Evolutionary conservation across 805 yeast species (phyloP), one percentile per base, ranked within the genome.

Genomic region (Teunomyces atbi): DNA sequence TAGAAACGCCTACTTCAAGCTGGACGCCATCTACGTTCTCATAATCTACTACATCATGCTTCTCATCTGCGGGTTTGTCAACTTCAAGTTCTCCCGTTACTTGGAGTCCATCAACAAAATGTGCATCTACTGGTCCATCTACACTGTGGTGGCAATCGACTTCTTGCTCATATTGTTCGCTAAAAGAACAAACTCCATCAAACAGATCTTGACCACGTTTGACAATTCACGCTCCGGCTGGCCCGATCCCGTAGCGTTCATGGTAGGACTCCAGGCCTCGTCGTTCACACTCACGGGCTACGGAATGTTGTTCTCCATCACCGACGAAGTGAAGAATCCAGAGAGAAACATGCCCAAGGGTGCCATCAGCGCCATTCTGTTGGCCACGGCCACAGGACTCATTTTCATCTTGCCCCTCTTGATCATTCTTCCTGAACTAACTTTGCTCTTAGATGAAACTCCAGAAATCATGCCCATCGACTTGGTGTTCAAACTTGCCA

Each of bases 251-350:
- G 56, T 87, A 49, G 89, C 94, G 1, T 87, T 87, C 51, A 66
- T 88, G 43, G 80, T 88, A 37, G 94, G 94, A 0, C 77, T 88
- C 47, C 90, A 85, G 63, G 85, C 87, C 51, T 82, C 90, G 1
- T 82, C 86, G 27, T 85, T 86, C 64, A 86, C 92, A 18, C 71
- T 87, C 58, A 88, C 87, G 49, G 96, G 94, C 0, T 88, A 85
- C 62, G 92, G 92, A 21, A 82, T 87, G 79, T 71, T 88, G 21
- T 86, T 89, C 15, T 83, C 92, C 5, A 78, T 88, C 72, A 82
- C 90, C 40, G 96, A 88, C 57, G 96, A 88, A 64, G 94, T 88
- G 12, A 77, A 82, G 51, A 71, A 71, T 18, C 92, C 96, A 0
- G 94, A 88, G 59, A 77, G 69, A 46, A 83, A 81, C 43, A 83